Percentiles rank a stretch among this genome's conserved stretches.
Evolutionary conservation across 768 basidiomycete genomes (phyloP).

Genomic region (Phylloporus sp.): DNA sequence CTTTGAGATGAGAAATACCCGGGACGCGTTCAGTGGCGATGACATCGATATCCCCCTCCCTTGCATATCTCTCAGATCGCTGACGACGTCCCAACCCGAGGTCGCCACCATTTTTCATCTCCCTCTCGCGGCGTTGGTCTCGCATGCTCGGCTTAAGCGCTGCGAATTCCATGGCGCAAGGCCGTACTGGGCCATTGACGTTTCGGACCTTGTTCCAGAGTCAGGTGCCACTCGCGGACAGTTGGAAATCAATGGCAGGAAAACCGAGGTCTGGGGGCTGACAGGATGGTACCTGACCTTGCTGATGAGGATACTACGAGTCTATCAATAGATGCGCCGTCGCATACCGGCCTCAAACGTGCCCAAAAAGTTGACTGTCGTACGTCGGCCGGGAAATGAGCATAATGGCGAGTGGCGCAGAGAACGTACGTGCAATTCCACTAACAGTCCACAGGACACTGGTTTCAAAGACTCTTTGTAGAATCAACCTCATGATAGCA

Average conservation of each 20-base stretch:
- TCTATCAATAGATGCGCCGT: constrained; percentile 36
- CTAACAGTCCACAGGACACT: constrained; percentile 71
- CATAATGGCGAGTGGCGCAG: neutral
- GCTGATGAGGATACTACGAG: constrained; percentile 51
- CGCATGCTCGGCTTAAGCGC: constrained; percentile 43
- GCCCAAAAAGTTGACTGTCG: constrained; percentile 64
- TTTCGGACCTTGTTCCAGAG: constrained; percentile 49
- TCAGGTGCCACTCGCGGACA: constrained; percentile 30
- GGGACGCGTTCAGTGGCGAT: neutral
- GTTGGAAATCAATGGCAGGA: constrained; percentile 42
- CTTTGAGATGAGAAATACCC: neutral
- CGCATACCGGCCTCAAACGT: constrained; percentile 70
- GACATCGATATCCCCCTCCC: constrained; percentile 46
- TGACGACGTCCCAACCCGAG: constrained; percentile 55
- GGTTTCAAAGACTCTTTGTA: constrained; percentile 72
- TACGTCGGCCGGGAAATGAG: neutral
- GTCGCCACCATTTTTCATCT: constrained; percentile 71
- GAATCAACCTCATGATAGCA: constrained; percentile 60
- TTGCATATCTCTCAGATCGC: constrained; percentile 49
- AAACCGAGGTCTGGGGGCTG: constrained; percentile 74
- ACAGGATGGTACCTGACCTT: constrained; percentile 77
- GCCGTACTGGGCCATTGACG: constrained; percentile 65
- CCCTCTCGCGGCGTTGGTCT: constrained; percentile 49
- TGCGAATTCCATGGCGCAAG: constrained; percentile 48
- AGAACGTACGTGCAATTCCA: constrained; percentile 61